Base-by-base conservation (phyloP, 441 rosid species). In the Cnidoscolus chayamansa region DNA sequence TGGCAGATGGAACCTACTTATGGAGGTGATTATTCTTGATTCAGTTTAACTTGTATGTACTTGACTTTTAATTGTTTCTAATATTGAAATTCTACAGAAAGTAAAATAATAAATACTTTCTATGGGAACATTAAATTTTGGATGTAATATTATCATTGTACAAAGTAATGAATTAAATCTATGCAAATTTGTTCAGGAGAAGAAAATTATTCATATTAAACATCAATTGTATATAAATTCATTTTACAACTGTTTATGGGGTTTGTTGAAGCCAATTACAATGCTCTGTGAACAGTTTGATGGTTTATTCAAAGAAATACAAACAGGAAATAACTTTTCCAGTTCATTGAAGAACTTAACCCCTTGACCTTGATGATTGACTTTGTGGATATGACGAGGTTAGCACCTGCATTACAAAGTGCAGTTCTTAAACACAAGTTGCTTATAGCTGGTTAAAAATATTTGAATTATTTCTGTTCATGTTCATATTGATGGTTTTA, bases 331-430 rank as follows among this genome's bases (percentile, higher is more conserved):
- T 43, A 49, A 32, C 0, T 13, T 45, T 15, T n/a, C 55, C 47
- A 8, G 54, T 47, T 54, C 49, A 56, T 13, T 45, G 10, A 20
- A 63, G 25, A 25, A 61, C 13, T 81, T 48, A 86, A 62, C 77
- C 60, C 79, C 83, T 83, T 72, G 75, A 73, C 78, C 85, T 73
- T 19, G 91, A 85, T 59, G 89, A 73, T 73, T 95, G 98, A 76
- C 92, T 92, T 61, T 92, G 86, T 0, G 92, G 79, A 75, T 88
- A 92, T 54, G 97, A 92, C 25, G 97, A 92, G 66, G 98, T 87
- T 60, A 88, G 81, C 74, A 92, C 96, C 99, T 95, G 81, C 81
- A 85, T 45, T 19, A 63, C 55, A 78, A 78, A 68, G 65, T 32
- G 20, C n/a, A 12, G 43, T 61, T 47, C 31, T 6, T 15, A 20